Evolutionary conservation across 441 rosid genomes (phyloP), one percentile per base, ranked within the genome.

Genomic region (Erysimum pusillum): DNA sequence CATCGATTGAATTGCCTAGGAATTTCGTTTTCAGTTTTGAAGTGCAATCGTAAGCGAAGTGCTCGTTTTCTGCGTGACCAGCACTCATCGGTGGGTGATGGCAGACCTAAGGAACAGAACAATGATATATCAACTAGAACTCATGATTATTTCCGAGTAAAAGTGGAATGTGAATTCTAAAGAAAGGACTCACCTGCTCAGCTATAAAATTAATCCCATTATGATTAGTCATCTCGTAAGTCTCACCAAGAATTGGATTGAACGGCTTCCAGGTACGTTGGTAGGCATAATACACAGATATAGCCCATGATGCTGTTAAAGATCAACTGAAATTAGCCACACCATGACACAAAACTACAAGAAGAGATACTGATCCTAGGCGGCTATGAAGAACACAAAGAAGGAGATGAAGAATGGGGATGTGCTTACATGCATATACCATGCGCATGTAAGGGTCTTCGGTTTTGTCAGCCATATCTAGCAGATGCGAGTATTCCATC

Each of bases 21-120:
- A 91, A 89, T 73, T 96, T 93, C 35, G 98, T 96, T 82, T 91
- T 96, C 77, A 96, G 83, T 80, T 93, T 93, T 44, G 98, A 96
- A 62, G 99, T 90, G 36, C 90, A 76, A 54, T 96, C 98, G 71
- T 91, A 93, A 38, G 81, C 78, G 75, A 93, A 96, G 83, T 96
- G 98, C 77, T 96, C 97, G 71, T 88, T 96, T 84, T 93, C 97
- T 52, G 98, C 98, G 76, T 91, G 99, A 36, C 85, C 98, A 48
- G 96, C 96, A 78, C 99, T 88, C 83, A 93, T 85, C 62, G 99
- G 99, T 9, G 98, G 99, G 57, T 96, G 98, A 86, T 96, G 97
- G 74, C 97, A 88, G 74, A 93, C 93, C 99, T 95, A 89, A 76
- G 69, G 79, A 52, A 39, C 59, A 34, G 63, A 31, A 62, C 22